A percentile compares a stretch with the other conserved stretches of the same genome.
Conservation (phyloP, 2,329 filamentous ascomycete species). For the Hypoxylon rubiginosum region DNA sequence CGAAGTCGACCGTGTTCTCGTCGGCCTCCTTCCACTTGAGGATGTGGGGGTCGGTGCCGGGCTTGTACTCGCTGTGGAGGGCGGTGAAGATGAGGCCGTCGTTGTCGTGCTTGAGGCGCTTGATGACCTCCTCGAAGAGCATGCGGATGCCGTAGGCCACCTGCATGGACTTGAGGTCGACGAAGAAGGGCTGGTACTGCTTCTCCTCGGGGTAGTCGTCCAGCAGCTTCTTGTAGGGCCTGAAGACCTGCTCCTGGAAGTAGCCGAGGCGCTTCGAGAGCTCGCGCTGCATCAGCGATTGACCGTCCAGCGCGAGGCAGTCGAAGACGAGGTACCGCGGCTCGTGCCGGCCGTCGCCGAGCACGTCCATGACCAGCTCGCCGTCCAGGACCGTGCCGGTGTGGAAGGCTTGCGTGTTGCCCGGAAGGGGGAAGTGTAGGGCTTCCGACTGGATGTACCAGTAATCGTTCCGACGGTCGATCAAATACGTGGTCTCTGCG, state of each 20-base stretch:
- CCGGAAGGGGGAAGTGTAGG: constrained; percentile 84
- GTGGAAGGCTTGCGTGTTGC: constrained; percentile 78
- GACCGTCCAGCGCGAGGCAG: constrained; percentile 84
- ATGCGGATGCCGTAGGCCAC: constrained; percentile 88
- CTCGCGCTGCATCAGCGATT: constrained; percentile 80
- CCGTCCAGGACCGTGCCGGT: constrained; percentile 88
- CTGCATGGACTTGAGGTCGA: constrained; percentile 92
- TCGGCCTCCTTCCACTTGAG: constrained; percentile 97
- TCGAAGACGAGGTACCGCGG: constrained; percentile 94
- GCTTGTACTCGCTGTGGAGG: constrained; percentile 84
- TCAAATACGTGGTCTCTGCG: constrained; percentile 85
- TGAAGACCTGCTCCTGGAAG: constrained; percentile 82
- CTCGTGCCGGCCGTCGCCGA: constrained; percentile 74
- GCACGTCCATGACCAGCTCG: constrained; percentile 89
- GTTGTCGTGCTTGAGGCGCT: constrained; percentile 89
- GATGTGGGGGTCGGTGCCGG: constrained; percentile 92
- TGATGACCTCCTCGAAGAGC: constrained; percentile 92
- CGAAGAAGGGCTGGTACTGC: constrained; percentile 79
- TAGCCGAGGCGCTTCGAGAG: constrained; percentile 92
- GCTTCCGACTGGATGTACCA: constrained; percentile 79
- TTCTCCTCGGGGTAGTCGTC: constrained; percentile 77
- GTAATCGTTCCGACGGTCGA: constrained; percentile 98
- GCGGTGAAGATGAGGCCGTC: constrained; percentile 99
- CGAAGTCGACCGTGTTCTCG: constrained; percentile 96
- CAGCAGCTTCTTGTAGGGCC: constrained; percentile 75